Conservation (phyloP, 164 flowering plant genomes). For the Vitis rupestris region DNA sequence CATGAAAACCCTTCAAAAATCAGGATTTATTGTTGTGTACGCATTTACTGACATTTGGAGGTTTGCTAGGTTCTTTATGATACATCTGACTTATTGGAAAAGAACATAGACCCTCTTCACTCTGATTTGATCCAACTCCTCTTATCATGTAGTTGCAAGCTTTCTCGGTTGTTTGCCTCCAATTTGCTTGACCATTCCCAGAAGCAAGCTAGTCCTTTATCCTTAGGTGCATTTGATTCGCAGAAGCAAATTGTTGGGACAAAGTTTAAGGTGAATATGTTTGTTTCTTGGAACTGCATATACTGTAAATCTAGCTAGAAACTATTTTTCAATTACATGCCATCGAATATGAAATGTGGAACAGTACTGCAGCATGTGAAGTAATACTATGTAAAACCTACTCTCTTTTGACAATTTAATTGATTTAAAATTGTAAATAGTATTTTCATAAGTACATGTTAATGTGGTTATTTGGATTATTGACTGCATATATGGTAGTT, state of each 20-base stretch:
- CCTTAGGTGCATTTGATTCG: constrained; percentile 28
- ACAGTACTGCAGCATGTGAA: no score
- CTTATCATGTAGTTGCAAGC: constrained; percentile 50
- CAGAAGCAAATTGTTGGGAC: constrained; percentile 71
- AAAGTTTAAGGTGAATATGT: constrained; percentile 67
- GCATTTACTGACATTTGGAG: constrained; percentile 1
- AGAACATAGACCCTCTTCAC: constrained; percentile 80
- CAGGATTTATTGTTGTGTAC: no score
- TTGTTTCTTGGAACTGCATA: no score
- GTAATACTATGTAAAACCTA: no score
- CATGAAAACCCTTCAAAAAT: no score
- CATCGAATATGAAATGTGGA: no score
- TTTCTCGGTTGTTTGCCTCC: constrained; percentile 57
- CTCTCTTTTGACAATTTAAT: no score
- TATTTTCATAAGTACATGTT: neutral
- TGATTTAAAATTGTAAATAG: no score
- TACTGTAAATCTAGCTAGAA: no score
- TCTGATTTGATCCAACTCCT: constrained; percentile 61
- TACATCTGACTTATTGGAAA: constrained; percentile 80
- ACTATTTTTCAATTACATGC: no score
- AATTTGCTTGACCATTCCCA: constrained; percentile 36
- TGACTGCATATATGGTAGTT: neutral
- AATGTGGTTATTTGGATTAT: neutral
- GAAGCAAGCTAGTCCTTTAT: constrained; percentile 23
- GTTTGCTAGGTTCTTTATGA: constrained; percentile 70